These are phyloP conservation scores for Ephemerocybe angulata DNA, from an alignment of 768 basidiomycete genomes.

Conservation along the genomic window DNA sequence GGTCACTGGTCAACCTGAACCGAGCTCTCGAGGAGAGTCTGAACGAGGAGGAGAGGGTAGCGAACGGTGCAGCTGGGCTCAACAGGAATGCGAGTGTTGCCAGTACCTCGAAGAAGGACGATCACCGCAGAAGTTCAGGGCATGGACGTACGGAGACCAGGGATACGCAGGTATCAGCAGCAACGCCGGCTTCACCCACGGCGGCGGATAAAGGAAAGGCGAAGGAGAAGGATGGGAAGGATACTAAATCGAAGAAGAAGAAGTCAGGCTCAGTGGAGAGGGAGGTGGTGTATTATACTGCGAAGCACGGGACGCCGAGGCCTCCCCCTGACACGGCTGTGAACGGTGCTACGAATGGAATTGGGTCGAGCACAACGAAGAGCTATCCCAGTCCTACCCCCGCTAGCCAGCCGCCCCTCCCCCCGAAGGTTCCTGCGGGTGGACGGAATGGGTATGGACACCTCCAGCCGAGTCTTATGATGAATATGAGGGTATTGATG, in stretches of 20 bases:
- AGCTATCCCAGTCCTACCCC: neutral
- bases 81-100: constrained; percentile 4
- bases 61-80: neutral
- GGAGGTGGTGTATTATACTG: constrained; percentile 12
- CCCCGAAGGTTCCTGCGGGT: neutral
- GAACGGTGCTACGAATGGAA: constrained; percentile 6
- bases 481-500: neutral
- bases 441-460: neutral
- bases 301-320: constrained; percentile 9
- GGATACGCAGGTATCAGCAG: neutral
- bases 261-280: constrained; percentile 9
- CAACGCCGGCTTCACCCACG: neutral
- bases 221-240: constrained; percentile 15
- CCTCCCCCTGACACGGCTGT: constrained; percentile 3
- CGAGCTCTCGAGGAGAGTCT: neutral
- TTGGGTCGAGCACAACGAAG: constrained; percentile 1
- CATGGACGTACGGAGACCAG: neutral
- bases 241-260: constrained; percentile 2
- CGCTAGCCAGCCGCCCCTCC: neutral
- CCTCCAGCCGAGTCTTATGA: neutral
- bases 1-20: constrained; percentile 45
- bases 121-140: neutral
- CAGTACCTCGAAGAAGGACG: constrained; percentile 1
- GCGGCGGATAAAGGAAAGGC: constrained; percentile 18
- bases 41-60: neutral